phyloP scores from a whole-genome alignment of 2,329 filamentous ascomycete species.

The Cytospora paraplurivora region DNA sequence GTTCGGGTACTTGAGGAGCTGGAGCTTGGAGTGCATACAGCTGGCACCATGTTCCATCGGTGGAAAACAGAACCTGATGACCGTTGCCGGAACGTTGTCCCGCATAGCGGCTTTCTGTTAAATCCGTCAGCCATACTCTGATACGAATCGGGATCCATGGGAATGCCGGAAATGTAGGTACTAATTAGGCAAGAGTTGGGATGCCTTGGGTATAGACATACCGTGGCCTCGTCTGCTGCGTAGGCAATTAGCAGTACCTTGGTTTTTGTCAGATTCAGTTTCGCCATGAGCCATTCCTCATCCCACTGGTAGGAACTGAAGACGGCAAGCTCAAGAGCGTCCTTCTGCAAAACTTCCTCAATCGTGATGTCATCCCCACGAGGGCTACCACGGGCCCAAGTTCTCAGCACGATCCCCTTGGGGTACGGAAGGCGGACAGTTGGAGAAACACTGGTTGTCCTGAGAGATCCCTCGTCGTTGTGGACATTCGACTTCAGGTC shows the following conservation, averaged over 20 bases:
- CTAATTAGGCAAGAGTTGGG: not conserved
- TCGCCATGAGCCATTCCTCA: constrained; percentile 74
- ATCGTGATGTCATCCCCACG: constrained; percentile 75
- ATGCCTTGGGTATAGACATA: constrained; percentile 37
- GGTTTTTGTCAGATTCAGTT: constrained; percentile 63
- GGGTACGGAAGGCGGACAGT: constrained; percentile 44
- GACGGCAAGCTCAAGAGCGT: constrained; percentile 72
- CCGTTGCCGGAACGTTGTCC: constrained; percentile 47
- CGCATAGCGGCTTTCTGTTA: constrained; percentile 52
- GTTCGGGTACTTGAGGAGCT: constrained; percentile 76
- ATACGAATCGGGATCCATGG: constrained; percentile 6
- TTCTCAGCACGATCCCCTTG: constrained; percentile 75
- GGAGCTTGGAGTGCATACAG: constrained; percentile 92
- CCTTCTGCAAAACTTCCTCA: constrained; percentile 79
- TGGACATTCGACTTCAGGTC: constrained; percentile 7
- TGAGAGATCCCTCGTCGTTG: not conserved
- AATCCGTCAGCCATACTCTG: constrained; percentile 15
- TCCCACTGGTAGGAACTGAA: constrained; percentile 90
- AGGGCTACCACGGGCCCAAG: constrained; percentile 68
- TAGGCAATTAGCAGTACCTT: constrained; percentile 64
- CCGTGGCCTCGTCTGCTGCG: constrained; percentile 55
- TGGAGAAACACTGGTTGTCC: not conserved
- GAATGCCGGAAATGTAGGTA: not conserved
- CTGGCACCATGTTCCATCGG: constrained; percentile 63
- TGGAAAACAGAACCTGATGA: constrained; percentile 77